phyloP scores from a whole-genome alignment of 441 rosid species.

The Pelargonium cotyledonis region DNA sequence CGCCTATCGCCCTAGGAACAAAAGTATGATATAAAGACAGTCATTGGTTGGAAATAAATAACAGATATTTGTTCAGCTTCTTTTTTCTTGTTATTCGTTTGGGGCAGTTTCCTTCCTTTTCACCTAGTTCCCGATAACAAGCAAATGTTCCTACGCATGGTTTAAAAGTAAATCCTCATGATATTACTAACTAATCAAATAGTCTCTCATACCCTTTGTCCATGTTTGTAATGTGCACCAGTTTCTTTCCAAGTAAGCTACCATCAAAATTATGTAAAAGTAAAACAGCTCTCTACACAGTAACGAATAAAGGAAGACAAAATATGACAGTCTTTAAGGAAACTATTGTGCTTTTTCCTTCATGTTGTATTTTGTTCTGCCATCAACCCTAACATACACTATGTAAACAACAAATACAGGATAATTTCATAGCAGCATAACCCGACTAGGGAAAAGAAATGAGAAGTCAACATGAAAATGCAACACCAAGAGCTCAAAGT shows the following conservation, averaged over 20 bases:
- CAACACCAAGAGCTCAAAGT: not conserved
- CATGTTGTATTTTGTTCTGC: not conserved
- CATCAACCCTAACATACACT: not conserved
- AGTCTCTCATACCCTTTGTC: not conserved
- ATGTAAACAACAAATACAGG: not conserved
- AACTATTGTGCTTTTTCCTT: not conserved
- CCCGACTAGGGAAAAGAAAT: not conserved
- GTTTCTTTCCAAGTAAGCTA: not conserved
- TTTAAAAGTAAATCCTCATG: not conserved
- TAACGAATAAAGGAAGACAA: not conserved
- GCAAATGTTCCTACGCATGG: not conserved
- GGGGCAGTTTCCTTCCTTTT: too few relatives aligned
- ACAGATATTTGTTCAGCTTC: too few relatives aligned
- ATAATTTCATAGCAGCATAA: not conserved
- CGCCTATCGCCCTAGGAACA: too few relatives aligned
- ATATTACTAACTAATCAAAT: not conserved
- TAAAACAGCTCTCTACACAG: not conserved
- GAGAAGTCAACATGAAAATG: not conserved
- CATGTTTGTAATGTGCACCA: not conserved
- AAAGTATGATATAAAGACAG: too few relatives aligned
- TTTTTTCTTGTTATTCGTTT: too few relatives aligned
- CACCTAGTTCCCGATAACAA: too few relatives aligned
- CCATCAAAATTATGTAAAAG: not conserved
- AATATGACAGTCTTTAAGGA: not conserved
- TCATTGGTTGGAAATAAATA: too few relatives aligned